Evolutionary conservation across 2,329 filamentous ascomycete genomes (phyloP), one percentile per base, ranked within the genome.

Genomic region (Aspergillus sergii): DNA sequence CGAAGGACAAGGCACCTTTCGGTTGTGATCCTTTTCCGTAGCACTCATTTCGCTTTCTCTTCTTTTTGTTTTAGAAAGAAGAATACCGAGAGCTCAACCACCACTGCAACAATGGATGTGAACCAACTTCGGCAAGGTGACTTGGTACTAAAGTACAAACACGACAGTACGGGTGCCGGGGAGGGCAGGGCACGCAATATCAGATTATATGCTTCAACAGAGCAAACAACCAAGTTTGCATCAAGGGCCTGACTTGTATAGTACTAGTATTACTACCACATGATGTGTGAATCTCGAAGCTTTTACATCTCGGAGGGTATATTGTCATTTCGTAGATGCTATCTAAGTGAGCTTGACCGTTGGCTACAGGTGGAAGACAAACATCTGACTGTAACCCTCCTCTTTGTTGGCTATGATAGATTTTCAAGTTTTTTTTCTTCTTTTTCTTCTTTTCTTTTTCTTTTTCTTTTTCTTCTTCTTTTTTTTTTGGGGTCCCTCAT

Each of bases 11-110:
- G 68, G 45, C 62, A 79, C 79, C 77, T 80, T 80, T 30, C 74
- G 68, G 65, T 69, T 75, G 51, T 75, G 73, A 58, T 80, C 78
- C 59, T 72, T 77, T 51, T 73, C 75, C 55, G 68, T 66, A 30
- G 75, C 69, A 62, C 75, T 70, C 76, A 79, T 78, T 16, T 45
- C 34, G n/a, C 28, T 11, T 28, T 48, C 16, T 34, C 32, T 75
- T 69, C 76, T 78, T 78, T 21, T 45, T 26, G 14, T 34, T 12
- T 28, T 48, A 12, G 28, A 43, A 43, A 21, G 41, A 50, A 28
- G 48, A 23, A 34, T 2, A 63, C 23, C 48, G 41, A 26, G 19
- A 34, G n/a, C 23, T 26, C 14, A 45, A 51, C 14, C 34, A 36
- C 34, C 7, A 16, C 30, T 26, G 34, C 5, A 48, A 26, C 8